A percentile compares a stretch with the other conserved stretches of the same genome.
Conservation (phyloP, 768 basidiomycete species). For the Suillus bovinus region DNA sequence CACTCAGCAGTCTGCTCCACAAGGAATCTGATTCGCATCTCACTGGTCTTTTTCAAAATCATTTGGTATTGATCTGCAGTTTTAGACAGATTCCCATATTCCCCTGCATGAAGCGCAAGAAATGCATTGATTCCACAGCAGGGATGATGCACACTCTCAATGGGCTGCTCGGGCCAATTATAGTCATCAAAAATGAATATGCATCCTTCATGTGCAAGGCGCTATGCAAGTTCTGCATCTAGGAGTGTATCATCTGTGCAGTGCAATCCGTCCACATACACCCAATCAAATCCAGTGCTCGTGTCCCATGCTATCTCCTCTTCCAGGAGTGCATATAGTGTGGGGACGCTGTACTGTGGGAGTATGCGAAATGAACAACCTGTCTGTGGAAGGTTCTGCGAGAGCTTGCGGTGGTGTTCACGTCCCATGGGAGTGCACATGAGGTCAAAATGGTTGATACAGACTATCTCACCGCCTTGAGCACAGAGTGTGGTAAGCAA, state of each 20-base stretch:
- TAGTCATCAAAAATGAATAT: slow-evolving; percentile 62
- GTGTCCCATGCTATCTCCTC: slow-evolving; percentile 40
- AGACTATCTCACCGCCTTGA: slow-evolving; percentile 46
- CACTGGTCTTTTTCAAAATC: slow-evolving; percentile 48
- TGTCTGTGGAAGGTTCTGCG: slow-evolving; percentile 48
- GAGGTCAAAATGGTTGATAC: slow-evolving; percentile 62
- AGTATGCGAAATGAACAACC: slow-evolving; percentile 47
- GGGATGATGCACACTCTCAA: slow-evolving; percentile 52
- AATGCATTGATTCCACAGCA: slow-evolving; percentile 59
- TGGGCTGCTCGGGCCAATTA: slow-evolving; percentile 49
- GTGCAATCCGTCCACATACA: slow-evolving; percentile 62
- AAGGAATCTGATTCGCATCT: slow-evolving; percentile 55
- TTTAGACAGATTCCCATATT: slow-evolving; percentile 44
- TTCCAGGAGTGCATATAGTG: slow-evolving; percentile 44
- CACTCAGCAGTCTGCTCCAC: slow-evolving; percentile 13
- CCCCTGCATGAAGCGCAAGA: slow-evolving; percentile 47
- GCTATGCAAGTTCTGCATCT: slow-evolving; percentile 61
- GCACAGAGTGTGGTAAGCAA: slow-evolving; percentile 49
- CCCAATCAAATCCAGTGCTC: slow-evolving; percentile 53
- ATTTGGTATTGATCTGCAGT: slow-evolving; percentile 47
- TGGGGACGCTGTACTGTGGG: slow-evolving; percentile 54
- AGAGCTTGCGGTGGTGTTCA: slow-evolving; percentile 43
- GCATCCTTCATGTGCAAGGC: slow-evolving; percentile 50
- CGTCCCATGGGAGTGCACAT: slow-evolving; percentile 47
- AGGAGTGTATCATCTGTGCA: slow-evolving; percentile 60